Percentiles rank a stretch among this genome's conserved stretches.
Conservation (phyloP, 371 early-diverging fungal genomes). For the Mortierella sp. region DNA sequence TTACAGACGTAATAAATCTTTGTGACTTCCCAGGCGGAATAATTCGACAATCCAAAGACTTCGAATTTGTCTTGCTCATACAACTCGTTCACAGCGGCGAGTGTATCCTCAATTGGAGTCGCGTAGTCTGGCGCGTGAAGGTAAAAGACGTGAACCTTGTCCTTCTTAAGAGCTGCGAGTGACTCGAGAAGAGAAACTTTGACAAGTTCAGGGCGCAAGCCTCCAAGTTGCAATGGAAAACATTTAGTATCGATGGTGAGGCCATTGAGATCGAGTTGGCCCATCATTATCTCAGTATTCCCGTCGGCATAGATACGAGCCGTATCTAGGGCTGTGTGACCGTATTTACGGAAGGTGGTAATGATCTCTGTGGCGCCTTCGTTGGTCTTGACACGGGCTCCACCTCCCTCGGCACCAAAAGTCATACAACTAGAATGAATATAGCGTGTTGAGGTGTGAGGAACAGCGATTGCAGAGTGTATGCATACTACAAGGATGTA, state of each 20-base stretch:
- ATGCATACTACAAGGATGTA: too few species aligned
- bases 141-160: constrained; percentile 66
- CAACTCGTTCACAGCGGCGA: constrained; percentile 60
- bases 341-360: constrained; percentile 30
- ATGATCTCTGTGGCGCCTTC: constrained; percentile 37
- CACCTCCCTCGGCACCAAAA: constrained; percentile 39
- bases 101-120: constrained; percentile 62
- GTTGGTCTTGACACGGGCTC: constrained; percentile 48
- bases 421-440: constrained; percentile 32
- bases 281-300: constrained; percentile 50
- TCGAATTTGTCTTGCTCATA: constrained; percentile 62
- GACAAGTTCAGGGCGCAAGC: constrained; percentile 63
- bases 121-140: constrained; percentile 66
- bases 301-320: constrained; percentile 51
- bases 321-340: constrained; percentile 44
- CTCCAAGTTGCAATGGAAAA: constrained; percentile 66
- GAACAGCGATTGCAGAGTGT: not conserved
- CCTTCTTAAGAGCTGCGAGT: constrained; percentile 50
- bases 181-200: constrained; percentile 57
- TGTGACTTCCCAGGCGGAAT: constrained; percentile 62
- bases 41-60: constrained; percentile 68
- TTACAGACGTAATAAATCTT: constrained; percentile 62
- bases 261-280: constrained; percentile 34
- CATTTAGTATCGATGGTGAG: constrained; percentile 65
- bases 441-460: not conserved